phyloP scores from a whole-genome alignment of 305 asterid species.

The Lippia alba region DNA sequence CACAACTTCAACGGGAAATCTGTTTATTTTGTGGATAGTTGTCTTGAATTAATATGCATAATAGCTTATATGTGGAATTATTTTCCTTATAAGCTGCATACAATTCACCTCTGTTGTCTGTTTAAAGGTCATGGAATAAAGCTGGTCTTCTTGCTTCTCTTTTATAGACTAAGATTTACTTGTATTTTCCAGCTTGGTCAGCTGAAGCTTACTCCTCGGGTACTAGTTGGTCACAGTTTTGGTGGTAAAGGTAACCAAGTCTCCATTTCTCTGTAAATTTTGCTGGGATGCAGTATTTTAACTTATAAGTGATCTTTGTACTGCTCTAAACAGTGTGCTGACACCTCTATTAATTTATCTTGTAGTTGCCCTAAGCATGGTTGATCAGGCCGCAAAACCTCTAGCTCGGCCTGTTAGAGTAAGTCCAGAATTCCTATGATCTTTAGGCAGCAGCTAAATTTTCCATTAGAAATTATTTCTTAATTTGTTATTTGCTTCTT shows the following conservation, averaged over 20 bases:
- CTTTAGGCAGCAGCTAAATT: not conserved
- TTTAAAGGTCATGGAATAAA: constrained; percentile 28
- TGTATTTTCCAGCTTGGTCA: constrained; percentile 68
- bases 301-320: constrained; percentile 4
- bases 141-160: constrained; percentile 17
- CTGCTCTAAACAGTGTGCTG: constrained; percentile 6
- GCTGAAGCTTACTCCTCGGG: constrained; percentile 92
- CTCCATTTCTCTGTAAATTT: constrained; percentile 5
- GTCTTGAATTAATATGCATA: not conserved
- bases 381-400: constrained; percentile 93
- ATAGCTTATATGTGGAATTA: constrained; percentile 2
- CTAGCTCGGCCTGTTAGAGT: constrained; percentile 98
- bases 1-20: not conserved
- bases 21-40: too few species aligned
- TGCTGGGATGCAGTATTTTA: constrained; percentile 2
- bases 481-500: constrained; percentile 9
- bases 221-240: constrained; percentile 95
- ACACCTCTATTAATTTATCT: constrained; percentile 28
- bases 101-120: constrained; percentile 24
- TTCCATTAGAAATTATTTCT: not conserved
- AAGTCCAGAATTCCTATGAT: constrained; percentile 39
- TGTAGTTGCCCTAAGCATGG: constrained; percentile 98
- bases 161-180: constrained; percentile 34
- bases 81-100: constrained; percentile 11
- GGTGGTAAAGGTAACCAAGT: constrained; percentile 89